A percentile compares a stretch with the other conserved stretches of the same genome.
These are phyloP conservation scores for Diplotaxis tenuifolia DNA, from an alignment of 345 rosid species.

Conservation along the genomic window DNA sequence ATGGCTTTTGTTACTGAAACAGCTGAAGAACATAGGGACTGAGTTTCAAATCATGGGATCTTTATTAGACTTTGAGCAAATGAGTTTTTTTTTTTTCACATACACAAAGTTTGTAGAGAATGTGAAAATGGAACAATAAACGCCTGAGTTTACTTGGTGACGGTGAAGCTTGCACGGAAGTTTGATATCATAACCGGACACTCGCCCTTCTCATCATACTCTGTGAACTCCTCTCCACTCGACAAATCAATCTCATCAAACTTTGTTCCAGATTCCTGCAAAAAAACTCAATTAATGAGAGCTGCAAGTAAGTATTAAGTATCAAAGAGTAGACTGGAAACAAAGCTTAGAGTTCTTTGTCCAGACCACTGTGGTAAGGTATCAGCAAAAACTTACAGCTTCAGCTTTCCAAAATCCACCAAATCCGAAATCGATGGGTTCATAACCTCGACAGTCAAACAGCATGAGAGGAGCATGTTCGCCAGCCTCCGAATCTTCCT, in stretches of 20 bases:
- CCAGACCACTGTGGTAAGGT: background rate
- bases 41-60: background rate
- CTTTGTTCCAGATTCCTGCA: constrained; percentile 59
- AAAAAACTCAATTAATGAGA: background rate
- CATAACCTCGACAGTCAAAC: constrained; percentile 83
- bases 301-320: background rate
- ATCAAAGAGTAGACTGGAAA: constrained; percentile 8
- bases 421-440: constrained; percentile 68
- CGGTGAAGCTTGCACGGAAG: constrained; percentile 62
- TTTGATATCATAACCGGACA: constrained; percentile 86
- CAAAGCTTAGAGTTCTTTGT: constrained; percentile 6
- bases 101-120: constrained; percentile 20
- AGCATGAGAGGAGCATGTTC: constrained; percentile 72
- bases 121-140: background rate
- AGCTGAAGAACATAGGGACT: background rate
- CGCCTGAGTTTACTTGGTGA: constrained; percentile 46
- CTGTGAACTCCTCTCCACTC: constrained; percentile 59
- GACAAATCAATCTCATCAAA: constrained; percentile 73
- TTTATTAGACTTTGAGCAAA: constrained; percentile 21
- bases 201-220: constrained; percentile 85
- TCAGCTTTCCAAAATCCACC: constrained; percentile 69
- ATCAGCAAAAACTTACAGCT: constrained; percentile 58
- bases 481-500: constrained; percentile 54
- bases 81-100: constrained; percentile 22
- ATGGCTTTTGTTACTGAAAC: constrained; percentile 8